Base-by-base conservation (phyloP, 169 alveolate genomes). In the Plasmodium gonderi region DNA sequence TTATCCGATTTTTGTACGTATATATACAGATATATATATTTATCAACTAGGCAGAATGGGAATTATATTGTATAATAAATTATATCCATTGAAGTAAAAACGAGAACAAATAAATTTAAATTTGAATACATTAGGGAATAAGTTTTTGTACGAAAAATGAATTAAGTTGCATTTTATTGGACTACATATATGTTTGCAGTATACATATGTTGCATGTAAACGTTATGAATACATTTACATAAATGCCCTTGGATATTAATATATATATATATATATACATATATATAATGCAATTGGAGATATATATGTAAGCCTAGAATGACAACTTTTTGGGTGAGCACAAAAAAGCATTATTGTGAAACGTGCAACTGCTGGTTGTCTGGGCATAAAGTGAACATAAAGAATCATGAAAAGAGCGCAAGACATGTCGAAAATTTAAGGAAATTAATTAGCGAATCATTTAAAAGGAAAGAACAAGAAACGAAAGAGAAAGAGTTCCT, bases 351-450 rank as follows among this genome's bases (percentile, higher is more conserved):
- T 23, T 91, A 81, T 26, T 91, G 94, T 78, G 92, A 78, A 47
- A 82, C 94, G 45, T 91, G 94, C 44, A 91, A 79, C 38, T 78
- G 90, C 23, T 91, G 94, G 94, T 26, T 91, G 33, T 91, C 94
- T 6, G 94, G 91, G 12, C 91, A 91, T 49, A 80, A 72, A 45
- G 79, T 74, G 20, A 82, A 81, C 69, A 91, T 91, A 74, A 91
- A 91, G 38, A 77, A 81, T 72, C 92, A 91, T 91, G 91, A 82
- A 67, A 91, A 60, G 31, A 91, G 92, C 65, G 47, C 79, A 1
- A 77, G 94, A 36, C 93, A 87, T 87, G 11, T 87, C 38, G 93
- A 87, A 60, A 87, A 87, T 38, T 87, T 87, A 26, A 75, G 42
- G 26, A 87, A 47, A 38, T 44, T 87, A 45, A 33, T 87, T 12